Evolutionary conservation across 768 basidiomycete species (phyloP).

Genomic region (Coprinellus aureogranulatus): DNA sequence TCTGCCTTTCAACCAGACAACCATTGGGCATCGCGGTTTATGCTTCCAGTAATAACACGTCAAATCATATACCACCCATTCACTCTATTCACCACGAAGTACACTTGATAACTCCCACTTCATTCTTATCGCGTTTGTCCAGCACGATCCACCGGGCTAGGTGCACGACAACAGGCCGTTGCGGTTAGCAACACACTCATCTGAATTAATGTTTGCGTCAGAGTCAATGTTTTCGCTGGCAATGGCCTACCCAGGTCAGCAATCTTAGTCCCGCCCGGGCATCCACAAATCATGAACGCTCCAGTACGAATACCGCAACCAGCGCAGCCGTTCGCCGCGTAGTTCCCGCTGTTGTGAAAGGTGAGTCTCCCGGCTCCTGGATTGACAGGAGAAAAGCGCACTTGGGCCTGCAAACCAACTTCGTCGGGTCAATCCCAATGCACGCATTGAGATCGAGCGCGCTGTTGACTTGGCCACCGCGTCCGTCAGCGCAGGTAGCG

Average conservation of each 20-base stretch:
- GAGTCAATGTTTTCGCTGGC: not conserved
- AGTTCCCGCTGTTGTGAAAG: not conserved
- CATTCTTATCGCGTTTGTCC: too few relatives aligned
- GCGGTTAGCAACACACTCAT: not conserved
- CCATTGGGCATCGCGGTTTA: too few relatives aligned
- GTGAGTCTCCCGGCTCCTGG: not conserved
- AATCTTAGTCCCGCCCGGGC: not conserved
- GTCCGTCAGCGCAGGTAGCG: not conserved
- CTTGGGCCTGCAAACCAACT: slow-evolving; percentile 5
- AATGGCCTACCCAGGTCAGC: not conserved
- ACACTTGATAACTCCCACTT: too few relatives aligned
- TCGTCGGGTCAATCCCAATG: slow-evolving; percentile 3
- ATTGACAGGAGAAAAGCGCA: not conserved
- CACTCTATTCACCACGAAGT: too few relatives aligned
- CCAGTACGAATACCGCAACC: not conserved
- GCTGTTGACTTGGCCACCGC: not conserved
- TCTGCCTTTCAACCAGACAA: too few relatives aligned
- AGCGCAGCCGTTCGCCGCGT: not conserved
- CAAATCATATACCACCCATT: too few relatives aligned
- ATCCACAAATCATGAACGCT: not conserved
- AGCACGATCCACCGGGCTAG: too few relatives aligned
- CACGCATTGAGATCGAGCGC: slow-evolving; percentile 7
- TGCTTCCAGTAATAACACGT: too few relatives aligned
- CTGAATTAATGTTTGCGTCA: not conserved
- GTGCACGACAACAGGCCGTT: not conserved